A percentile compares a stretch with the other conserved stretches of the same genome.
Conservation (phyloP, 2,329 filamentous ascomycete genomes). For the Diaporthe sp. region DNA sequence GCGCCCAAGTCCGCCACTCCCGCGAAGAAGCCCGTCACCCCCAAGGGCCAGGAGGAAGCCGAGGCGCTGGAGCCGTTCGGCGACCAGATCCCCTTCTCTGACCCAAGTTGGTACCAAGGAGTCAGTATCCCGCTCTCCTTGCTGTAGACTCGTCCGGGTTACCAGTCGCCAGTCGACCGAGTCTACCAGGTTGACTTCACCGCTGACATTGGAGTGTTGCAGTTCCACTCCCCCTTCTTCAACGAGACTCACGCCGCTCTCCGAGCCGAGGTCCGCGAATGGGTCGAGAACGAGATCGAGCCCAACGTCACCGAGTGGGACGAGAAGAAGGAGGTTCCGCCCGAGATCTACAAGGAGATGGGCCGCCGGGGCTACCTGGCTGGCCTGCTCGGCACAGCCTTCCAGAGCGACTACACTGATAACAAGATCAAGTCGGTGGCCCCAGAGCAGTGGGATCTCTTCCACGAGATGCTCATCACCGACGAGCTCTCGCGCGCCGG, state of each 20-base stretch:
- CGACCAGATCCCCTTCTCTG: slow-evolving; percentile 88
- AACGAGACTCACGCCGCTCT: slow-evolving; percentile 94
- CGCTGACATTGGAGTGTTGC: slow-evolving; percentile 13
- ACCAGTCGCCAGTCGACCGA: too few species aligned
- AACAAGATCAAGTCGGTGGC: slow-evolving; percentile 82
- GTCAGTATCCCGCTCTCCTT: slow-evolving; percentile 64
- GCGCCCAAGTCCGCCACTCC: slow-evolving; percentile 58
- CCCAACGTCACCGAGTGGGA: slow-evolving; percentile 97
- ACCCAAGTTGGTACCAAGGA: slow-evolving; percentile 95
- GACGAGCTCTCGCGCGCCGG: slow-evolving; percentile 92
- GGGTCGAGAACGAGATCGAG: slow-evolving; percentile 91
- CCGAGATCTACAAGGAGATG: slow-evolving; percentile 94
- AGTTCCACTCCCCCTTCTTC: slow-evolving; percentile 98
- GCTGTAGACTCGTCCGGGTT: not conserved
- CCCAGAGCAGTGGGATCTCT: slow-evolving; percentile 94
- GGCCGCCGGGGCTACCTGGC: slow-evolving; percentile 92
- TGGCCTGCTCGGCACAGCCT: slow-evolving; percentile 89
- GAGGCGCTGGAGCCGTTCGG: slow-evolving; percentile 89
- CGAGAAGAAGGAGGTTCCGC: slow-evolving; percentile 90
- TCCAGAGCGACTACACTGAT: slow-evolving; percentile 81
- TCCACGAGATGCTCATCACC: slow-evolving; percentile 96
- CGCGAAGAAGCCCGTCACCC: slow-evolving; percentile 47
- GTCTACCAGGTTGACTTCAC: not conserved
- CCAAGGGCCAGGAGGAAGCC: slow-evolving; percentile 62
- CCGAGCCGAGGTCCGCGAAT: slow-evolving; percentile 90